Conservation (phyloP, 2,329 filamentous ascomycete species). For the Aspergillus sp. region DNA sequence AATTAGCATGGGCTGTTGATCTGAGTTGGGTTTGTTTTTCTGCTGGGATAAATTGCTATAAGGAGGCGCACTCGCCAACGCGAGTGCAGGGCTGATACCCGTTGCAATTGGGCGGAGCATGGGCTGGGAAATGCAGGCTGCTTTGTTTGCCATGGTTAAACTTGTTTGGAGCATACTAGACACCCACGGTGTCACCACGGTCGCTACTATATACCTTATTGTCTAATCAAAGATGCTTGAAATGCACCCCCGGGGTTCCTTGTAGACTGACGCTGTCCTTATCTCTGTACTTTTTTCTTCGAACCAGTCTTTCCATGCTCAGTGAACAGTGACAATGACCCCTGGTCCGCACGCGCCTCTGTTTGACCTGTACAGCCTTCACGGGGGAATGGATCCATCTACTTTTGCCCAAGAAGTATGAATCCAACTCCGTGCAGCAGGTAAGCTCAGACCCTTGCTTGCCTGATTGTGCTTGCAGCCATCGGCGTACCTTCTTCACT, state of each 20-base stretch:
- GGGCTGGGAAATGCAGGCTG: conserved; percentile 15
- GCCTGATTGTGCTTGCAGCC: too few relatives aligned
- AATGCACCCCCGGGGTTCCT: not conserved
- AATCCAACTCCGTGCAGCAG: too few relatives aligned
- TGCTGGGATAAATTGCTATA: conserved; percentile 11
- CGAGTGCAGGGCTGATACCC: conserved; percentile 16
- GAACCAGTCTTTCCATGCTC: too few relatives aligned
- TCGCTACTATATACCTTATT: conserved; percentile 26
- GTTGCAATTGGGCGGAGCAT: conserved; percentile 21
- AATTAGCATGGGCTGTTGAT: not conserved
- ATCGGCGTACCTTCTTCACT: too few relatives aligned
- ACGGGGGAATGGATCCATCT: too few relatives aligned
- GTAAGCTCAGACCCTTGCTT: too few relatives aligned
- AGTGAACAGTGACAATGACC: too few relatives aligned
- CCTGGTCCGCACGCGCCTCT: too few relatives aligned
- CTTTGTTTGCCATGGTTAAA: conserved; percentile 6
- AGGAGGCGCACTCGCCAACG: conserved; percentile 4
- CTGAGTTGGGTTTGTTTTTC: conserved; percentile 4
- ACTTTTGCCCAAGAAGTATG: too few relatives aligned
- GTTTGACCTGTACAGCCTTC: too few relatives aligned
- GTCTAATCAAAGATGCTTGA: conserved; percentile 23
- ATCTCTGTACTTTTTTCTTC: too few relatives aligned
- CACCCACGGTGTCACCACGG: conserved; percentile 23
- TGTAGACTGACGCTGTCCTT: not conserved
- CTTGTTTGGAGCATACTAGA: conserved; percentile 15